These are phyloP conservation scores for Pestalotiopsis sp. DNA, from an alignment of 2,329 filamentous ascomycete genomes.

Conservation along the genomic window DNA sequence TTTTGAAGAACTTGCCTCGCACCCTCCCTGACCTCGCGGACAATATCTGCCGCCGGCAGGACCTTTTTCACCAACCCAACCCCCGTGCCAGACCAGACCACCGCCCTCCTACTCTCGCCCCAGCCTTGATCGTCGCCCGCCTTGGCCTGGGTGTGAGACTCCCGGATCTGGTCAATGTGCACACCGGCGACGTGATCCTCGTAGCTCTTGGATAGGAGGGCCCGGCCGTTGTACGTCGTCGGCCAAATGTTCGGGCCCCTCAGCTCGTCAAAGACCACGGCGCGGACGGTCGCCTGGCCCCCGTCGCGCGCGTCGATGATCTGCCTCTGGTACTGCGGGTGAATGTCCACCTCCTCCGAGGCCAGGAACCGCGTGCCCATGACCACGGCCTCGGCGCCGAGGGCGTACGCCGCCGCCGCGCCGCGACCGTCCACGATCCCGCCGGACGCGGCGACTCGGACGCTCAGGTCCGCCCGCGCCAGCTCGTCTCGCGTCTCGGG, in stretches of 20 bases:
- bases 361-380: conserved; percentile 59
- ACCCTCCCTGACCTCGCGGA: not conserved
- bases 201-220: not conserved
- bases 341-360: conserved; percentile 34
- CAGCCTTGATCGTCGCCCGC: not conserved
- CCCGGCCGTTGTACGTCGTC: not conserved
- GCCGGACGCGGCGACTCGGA: conserved; percentile 47
- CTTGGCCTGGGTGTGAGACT: not conserved
- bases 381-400: conserved; percentile 56
- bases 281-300: conserved; percentile 15
- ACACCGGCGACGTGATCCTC: conserved; percentile 1
- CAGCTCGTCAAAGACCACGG: not conserved
- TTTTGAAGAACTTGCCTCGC: not conserved
- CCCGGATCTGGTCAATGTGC: not conserved
- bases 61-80: conserved; percentile 1
- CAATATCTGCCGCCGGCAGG: not conserved
- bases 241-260: conserved; percentile 1
- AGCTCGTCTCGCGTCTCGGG: conserved; percentile 50
- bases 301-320: conserved; percentile 35
- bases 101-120: not conserved
- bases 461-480: conserved; percentile 19
- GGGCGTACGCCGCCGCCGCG: conserved; percentile 47
- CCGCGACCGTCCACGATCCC: conserved; percentile 55
- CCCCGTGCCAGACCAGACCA: conserved; percentile 1
- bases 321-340: conserved; percentile 30